A percentile compares a stretch with the other conserved stretches of the same genome.
phyloP scores from a whole-genome alignment of 78 protist genomes.

The Pigoraptor vietnamica region DNA sequence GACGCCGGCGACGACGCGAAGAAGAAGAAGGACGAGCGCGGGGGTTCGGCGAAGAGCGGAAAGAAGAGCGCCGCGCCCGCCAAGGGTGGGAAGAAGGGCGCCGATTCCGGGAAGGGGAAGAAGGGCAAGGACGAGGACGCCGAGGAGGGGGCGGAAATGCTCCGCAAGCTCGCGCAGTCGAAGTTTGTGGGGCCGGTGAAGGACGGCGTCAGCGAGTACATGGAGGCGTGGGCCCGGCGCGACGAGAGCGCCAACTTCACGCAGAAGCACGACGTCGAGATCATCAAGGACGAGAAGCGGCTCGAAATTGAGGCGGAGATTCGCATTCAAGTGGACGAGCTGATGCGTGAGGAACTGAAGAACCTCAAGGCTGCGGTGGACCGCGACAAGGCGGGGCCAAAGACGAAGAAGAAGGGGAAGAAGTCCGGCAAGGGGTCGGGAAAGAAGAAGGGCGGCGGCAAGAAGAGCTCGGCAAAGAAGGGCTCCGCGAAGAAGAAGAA shows the following conservation, averaged over 20 bases:
- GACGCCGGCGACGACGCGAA: not conserved
- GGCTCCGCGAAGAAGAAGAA: not conserved
- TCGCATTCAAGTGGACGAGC: constrained; percentile 5
- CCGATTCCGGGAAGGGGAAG: not conserved
- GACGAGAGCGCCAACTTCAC: not conserved
- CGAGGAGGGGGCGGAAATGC: not conserved
- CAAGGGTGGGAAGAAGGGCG: not conserved
- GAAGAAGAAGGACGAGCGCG: not conserved
- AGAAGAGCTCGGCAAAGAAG: not conserved
- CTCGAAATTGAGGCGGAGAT: not conserved
- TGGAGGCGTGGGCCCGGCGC: not conserved
- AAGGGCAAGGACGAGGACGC: not conserved
- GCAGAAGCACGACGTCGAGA: constrained; percentile 1
- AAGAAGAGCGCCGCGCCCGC: not conserved
- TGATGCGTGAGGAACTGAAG: constrained; percentile 16
- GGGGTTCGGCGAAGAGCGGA: not conserved
- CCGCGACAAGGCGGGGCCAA: not conserved
- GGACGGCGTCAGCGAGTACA: not conserved
- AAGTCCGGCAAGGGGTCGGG: not conserved
- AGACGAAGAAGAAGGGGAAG: not conserved
- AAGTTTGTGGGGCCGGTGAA: not conserved
- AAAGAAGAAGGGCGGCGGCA: not conserved
- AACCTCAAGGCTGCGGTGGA: not conserved
- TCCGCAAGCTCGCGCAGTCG: not conserved
- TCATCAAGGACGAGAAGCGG: not conserved